A percentile compares a stretch with the other conserved stretches of the same genome.
Conservation (phyloP, 371 early-diverging fungal genomes). For the Syncephalastrum contaminatum region DNA sequence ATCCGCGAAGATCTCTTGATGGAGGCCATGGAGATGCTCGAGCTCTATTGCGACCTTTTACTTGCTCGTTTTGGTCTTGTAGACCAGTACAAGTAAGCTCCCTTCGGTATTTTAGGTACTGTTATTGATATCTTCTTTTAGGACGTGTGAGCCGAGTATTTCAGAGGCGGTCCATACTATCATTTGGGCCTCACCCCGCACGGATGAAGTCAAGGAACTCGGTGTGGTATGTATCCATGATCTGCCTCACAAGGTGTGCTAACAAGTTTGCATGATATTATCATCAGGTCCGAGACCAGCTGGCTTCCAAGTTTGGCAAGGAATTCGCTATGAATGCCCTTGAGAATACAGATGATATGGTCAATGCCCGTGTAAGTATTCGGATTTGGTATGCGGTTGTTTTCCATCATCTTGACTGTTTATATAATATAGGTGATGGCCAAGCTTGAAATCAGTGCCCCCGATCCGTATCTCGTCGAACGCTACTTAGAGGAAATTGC, state of each 20-base stretch:
- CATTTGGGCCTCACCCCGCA: conserved; percentile 86
- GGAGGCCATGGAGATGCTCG: conserved; percentile 91
- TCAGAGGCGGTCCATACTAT: conserved; percentile 85
- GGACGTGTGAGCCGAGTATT: conserved; percentile 79
- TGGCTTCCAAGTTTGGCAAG: conserved; percentile 80
- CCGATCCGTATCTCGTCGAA: conserved; percentile 77
- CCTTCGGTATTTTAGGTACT: background rate
- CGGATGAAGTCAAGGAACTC: conserved; percentile 85
- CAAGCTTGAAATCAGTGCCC: conserved; percentile 78
- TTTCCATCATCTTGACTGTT: background rate
- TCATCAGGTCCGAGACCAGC: conserved; percentile 67
- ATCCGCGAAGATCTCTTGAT: conserved; percentile 89
- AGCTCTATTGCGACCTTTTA: conserved; percentile 87
- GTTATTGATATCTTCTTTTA: conserved; percentile 21
- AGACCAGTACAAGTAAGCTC: conserved; percentile 74
- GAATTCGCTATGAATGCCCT: conserved; percentile 77
- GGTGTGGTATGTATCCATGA: conserved; percentile 33
- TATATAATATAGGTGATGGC: conserved; percentile 65
- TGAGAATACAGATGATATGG: conserved; percentile 73
- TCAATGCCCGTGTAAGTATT: conserved; percentile 68
- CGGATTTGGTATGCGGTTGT: no score
- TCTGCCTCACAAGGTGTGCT: no score
- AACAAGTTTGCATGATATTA: background rate
- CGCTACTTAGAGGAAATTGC: conserved; percentile 91
- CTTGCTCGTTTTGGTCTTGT: conserved; percentile 86